phyloP scores from a whole-genome alignment of 2,329 filamentous ascomycete genomes.

The Lojkania enalia region DNA sequence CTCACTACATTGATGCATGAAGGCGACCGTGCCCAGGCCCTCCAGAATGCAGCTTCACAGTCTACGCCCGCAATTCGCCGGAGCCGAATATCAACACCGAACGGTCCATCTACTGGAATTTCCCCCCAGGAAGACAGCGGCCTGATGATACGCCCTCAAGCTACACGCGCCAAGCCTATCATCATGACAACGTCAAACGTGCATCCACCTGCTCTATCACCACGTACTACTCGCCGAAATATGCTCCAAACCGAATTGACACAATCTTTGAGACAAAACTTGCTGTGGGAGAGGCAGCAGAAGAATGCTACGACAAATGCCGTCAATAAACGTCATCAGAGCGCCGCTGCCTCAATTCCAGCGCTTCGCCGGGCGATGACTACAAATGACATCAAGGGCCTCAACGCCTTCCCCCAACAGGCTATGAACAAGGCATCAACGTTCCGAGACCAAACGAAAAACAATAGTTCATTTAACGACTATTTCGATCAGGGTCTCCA shows the following conservation, averaged over 20 bases:
- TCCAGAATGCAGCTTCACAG: slow-evolving; percentile 67
- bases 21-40: slow-evolving; percentile 69
- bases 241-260: slow-evolving; percentile 96
- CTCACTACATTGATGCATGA: slow-evolving; percentile 89
- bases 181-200: slow-evolving; percentile 69
- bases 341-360: slow-evolving; percentile 47
- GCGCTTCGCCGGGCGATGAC: slow-evolving; percentile 42
- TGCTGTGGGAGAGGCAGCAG: slow-evolving; percentile 94
- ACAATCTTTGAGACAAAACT: slow-evolving; percentile 85
- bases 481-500: slow-evolving; percentile 82
- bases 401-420: slow-evolving; percentile 70
- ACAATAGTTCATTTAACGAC: slow-evolving; percentile 73
- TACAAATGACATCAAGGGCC: slow-evolving; percentile 84
- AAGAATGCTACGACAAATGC: slow-evolving; percentile 88
- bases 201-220: slow-evolving; percentile 79
- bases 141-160: slow-evolving; percentile 61
- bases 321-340: slow-evolving; percentile 86
- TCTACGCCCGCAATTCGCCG: slow-evolving; percentile 59
- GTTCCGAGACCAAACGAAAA: slow-evolving; percentile 62
- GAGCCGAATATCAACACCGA: slow-evolving; percentile 69
- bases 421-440: slow-evolving; percentile 46
- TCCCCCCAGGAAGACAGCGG: slow-evolving; percentile 57
- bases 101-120: slow-evolving; percentile 65
- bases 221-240: slow-evolving; percentile 86
- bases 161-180: slow-evolving; percentile 79